phyloP scores from a whole-genome alignment of 164 flowering plant species.

The Vitis rotundifolia region DNA sequence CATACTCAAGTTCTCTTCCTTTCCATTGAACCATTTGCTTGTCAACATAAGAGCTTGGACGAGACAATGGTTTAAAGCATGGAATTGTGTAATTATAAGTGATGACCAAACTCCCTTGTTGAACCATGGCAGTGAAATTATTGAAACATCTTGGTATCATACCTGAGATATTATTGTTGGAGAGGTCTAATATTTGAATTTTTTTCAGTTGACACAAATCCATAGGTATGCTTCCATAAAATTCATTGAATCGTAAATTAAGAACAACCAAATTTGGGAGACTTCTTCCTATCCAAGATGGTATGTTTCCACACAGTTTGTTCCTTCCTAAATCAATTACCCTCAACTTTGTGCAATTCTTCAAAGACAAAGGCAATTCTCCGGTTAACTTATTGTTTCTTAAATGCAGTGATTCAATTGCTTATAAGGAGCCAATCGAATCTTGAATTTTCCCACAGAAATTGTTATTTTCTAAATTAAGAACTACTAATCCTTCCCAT shows the following conservation, averaged over 20 bases:
- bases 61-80: no score
- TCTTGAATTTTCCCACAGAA: neutral
- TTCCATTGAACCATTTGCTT: neutral
- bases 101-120: neutral
- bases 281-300: constrained; percentile 3
- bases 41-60: neutral
- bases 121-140: neutral
- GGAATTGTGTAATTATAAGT: no score
- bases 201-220: neutral
- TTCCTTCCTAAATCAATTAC: constrained; percentile 1
- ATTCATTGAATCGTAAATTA: neutral
- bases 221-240: constrained; percentile 5
- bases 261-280: neutral
- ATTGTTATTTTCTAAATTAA: constrained; percentile 1
- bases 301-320: constrained; percentile 3
- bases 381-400: neutral
- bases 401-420: neutral
- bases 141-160: constrained; percentile 1
- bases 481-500: neutral
- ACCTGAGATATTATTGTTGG: constrained; percentile 1
- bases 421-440: neutral
- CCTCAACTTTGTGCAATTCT: neutral
- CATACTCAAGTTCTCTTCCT: neutral
- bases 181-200: constrained; percentile 8
- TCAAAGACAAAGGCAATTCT: constrained; percentile 2